Percentiles rank a stretch among this genome's conserved stretches.
Evolutionary conservation across 2,329 filamentous ascomycete species (phyloP).

Genomic region (Stenocarpella maydis): DNA sequence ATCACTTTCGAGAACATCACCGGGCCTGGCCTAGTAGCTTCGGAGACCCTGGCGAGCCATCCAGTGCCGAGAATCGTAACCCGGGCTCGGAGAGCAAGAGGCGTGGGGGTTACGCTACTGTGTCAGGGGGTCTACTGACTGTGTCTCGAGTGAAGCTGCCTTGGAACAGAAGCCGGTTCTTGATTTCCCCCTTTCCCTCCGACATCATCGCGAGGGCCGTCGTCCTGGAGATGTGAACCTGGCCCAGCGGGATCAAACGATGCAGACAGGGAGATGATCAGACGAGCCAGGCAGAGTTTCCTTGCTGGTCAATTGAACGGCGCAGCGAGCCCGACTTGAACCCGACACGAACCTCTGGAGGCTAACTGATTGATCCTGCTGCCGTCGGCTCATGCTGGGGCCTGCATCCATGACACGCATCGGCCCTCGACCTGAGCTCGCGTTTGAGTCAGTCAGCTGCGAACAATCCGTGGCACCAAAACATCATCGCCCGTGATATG

Average conservation of each 20-base stretch:
- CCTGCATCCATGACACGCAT: constrained; percentile 14
- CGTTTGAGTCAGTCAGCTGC: constrained; percentile 15
- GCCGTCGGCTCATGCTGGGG: constrained; percentile 10
- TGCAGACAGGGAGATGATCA: not conserved
- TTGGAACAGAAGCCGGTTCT: not conserved
- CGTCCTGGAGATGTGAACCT: constrained; percentile 33
- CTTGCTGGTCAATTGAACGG: not conserved
- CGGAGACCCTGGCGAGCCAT: constrained; percentile 5
- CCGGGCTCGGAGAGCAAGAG: not conserved
- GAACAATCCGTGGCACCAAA: constrained; percentile 2
- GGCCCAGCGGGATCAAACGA: not conserved
- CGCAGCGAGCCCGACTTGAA: not conserved
- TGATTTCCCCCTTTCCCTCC: not conserved
- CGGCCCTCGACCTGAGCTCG: constrained; percentile 17
- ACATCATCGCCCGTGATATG: not conserved
- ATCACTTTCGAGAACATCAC: constrained; percentile 32
- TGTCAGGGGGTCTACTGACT: not conserved
- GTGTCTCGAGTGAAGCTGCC: not conserved
- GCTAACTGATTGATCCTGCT: not conserved
- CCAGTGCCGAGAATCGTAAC: constrained; percentile 13
- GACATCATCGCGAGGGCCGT: constrained; percentile 15
- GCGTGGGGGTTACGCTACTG: not conserved
- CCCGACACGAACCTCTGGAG: not conserved
- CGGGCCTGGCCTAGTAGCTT: constrained; percentile 6
- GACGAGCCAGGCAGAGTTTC: not conserved